Evolutionary conservation across 2,329 filamentous ascomycete species (phyloP).

Genomic region (Penicillium nordicum): DNA sequence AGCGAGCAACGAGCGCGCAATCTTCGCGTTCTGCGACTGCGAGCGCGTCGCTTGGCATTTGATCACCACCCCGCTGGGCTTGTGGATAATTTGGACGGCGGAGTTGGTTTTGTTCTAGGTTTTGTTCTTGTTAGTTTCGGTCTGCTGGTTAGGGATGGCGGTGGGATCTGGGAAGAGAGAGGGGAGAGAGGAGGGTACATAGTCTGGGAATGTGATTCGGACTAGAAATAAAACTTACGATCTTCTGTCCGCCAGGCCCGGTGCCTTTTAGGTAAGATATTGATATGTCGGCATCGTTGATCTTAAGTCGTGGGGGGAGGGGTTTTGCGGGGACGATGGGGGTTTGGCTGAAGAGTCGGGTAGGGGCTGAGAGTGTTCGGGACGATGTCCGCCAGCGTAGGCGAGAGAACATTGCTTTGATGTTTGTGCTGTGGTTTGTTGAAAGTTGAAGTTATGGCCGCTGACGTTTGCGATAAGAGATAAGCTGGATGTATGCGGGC

Average conservation of each 20-base stretch:
- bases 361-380: background rate
- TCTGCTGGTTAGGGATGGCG: background rate
- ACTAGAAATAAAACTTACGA: conserved; percentile 52
- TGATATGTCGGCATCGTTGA: conserved; percentile 74
- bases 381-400: background rate
- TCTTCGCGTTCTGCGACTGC: conserved; percentile 79
- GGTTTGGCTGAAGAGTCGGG: conserved; percentile 26
- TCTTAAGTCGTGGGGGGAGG: conserved; percentile 71
- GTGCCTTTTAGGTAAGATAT: conserved; percentile 86
- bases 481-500: conserved; percentile 3
- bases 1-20: conserved; percentile 73
- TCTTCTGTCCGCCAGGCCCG: conserved; percentile 93
- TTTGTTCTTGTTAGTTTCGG: conserved; percentile 2
- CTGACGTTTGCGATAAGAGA: conserved; percentile 17
- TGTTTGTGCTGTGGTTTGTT: background rate
- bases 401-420: conserved; percentile 8
- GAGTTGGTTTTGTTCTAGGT: conserved; percentile 87
- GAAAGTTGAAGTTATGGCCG: background rate
- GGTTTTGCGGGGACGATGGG: conserved; percentile 47
- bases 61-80: conserved; percentile 85
- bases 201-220: background rate
- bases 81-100: conserved; percentile 86
- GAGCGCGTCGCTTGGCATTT: conserved; percentile 92
- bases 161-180: background rate
- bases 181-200: background rate